Conservation (phyloP, 495 filamentous ascomycete species). For the Aspergillus mulundensis region DNA sequence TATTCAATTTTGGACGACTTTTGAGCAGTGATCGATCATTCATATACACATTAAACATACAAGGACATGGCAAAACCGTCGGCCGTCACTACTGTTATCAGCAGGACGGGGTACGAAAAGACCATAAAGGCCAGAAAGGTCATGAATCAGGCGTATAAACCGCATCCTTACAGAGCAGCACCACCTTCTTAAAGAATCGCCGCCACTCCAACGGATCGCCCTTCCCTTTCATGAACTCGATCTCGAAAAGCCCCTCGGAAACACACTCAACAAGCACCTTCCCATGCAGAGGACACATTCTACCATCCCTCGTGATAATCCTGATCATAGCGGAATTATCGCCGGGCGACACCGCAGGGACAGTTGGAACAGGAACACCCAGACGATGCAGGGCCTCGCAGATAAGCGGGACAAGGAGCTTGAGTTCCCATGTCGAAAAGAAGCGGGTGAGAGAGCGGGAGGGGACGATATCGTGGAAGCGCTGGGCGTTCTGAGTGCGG, state of each 20-base stretch:
- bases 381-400: slow-evolving; percentile 77
- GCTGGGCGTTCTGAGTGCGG: slow-evolving; percentile 79
- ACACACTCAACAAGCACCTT: slow-evolving; percentile 77
- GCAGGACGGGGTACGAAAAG: neutral
- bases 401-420: slow-evolving; percentile 73
- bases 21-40: neutral
- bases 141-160: slow-evolving; percentile 51
- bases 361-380: slow-evolving; percentile 66
- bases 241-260: slow-evolving; percentile 64
- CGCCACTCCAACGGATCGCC: slow-evolving; percentile 97
- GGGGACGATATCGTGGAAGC: slow-evolving; percentile 84
- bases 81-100: neutral
- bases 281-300: slow-evolving; percentile 76
- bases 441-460: slow-evolving; percentile 83
- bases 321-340: slow-evolving; percentile 59
- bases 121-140: too few species aligned
- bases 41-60: neutral
- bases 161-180: slow-evolving; percentile 76
- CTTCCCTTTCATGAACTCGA: slow-evolving; percentile 89
- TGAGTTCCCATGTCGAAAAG: slow-evolving; percentile 76
- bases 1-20: neutral
- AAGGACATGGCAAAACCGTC: slow-evolving; percentile 1
- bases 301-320: slow-evolving; percentile 71
- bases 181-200: slow-evolving; percentile 92
- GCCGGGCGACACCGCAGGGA: slow-evolving; percentile 34